These are phyloP conservation scores for Leucoagaricus sp. DNA, from an alignment of 1,284 basidiomycete genomes.

Conservation along the genomic window DNA sequence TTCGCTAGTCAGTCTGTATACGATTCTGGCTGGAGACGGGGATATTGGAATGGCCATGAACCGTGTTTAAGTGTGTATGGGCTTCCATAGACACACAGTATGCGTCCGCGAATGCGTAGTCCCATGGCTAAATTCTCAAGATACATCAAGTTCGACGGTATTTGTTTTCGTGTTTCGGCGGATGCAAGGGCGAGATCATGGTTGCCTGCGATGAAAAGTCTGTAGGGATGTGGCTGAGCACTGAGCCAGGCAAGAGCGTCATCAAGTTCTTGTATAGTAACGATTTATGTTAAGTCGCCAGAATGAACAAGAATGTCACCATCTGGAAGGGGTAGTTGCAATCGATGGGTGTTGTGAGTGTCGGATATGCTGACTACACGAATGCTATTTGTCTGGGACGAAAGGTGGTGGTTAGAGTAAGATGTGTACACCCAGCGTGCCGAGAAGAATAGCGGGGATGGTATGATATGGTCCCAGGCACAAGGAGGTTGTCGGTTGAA, in stretches of 20 bases:
- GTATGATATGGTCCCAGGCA: too few species aligned
- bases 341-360: slow-evolving; percentile 37
- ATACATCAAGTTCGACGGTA: slow-evolving; percentile 23
- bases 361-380: slow-evolving; percentile 41
- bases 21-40: slow-evolving; percentile 21
- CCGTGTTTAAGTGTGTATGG: slow-evolving; percentile 37
- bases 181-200: slow-evolving; percentile 34
- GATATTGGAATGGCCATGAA: slow-evolving; percentile 38
- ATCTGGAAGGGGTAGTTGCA: slow-evolving; percentile 33
- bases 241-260: slow-evolving; percentile 30
- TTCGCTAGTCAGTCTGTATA: slow-evolving; percentile 23
- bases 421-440: too few species aligned
- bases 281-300: slow-evolving; percentile 39
- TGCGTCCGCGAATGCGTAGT: slow-evolving; percentile 28
- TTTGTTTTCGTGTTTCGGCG: not conserved
- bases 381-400: too few species aligned
- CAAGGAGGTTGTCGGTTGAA: too few species aligned
- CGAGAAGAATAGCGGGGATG: too few species aligned
- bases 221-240: slow-evolving; percentile 36
- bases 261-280: slow-evolving; percentile 32
- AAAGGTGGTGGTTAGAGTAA: too few species aligned
- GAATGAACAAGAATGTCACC: slow-evolving; percentile 48
- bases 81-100: slow-evolving; percentile 34
- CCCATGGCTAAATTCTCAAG: slow-evolving; percentile 29
- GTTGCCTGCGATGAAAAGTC: slow-evolving; percentile 44